Evolutionary conservation across 345 rosid species (phyloP), one percentile per base, ranked within the genome.

Genomic region (Sisymbrium altissimum): DNA sequence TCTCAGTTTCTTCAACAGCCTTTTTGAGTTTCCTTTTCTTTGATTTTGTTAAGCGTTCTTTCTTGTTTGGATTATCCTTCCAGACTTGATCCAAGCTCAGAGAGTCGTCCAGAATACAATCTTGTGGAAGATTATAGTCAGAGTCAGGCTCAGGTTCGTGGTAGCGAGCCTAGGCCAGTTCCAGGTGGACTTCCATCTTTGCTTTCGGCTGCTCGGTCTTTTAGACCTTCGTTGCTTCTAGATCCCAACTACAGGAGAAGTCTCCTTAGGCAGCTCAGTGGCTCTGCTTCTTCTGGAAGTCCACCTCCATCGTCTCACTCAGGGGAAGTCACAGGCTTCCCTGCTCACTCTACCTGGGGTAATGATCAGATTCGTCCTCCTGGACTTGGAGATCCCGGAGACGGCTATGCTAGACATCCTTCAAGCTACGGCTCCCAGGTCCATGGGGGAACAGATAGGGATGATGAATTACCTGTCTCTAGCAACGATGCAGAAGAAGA

Each of bases 171-270:
- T 49, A 80, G 78, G 70, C 64, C 60, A 63, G 84, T 73, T 33
- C 59, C 54, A 66, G 85, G 80, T 17, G 87, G 80, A 59, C 66
- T 86, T 66, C 64, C 82, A 35, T 87, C 93, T 21, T 55, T 93
- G 61, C 66, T 93, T 46, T 82, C 93, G 13, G 83, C 91, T 76
- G 87, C 82, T 58, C 81, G 94, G 79, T 74, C 82, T 76, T 91
- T 93, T 77, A 84, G 78, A 81, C 96, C 93, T 2, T 91, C 97
- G 6, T 75, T 85, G 39, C 85, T 91, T 64, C 84, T 91, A 48
- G 89, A 93, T 70, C 84, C 97, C 27, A 78, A 64, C 80, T 89
- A 86, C 66, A 85, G 97, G 81, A 83, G 97, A 76, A 82, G 62
- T 77, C 68, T 90, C 60, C 27, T 83, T 17, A 83, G 84, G 64